Conservation (phyloP, 371 early-diverging fungal genomes). For the Rhizopus arrhizus region DNA sequence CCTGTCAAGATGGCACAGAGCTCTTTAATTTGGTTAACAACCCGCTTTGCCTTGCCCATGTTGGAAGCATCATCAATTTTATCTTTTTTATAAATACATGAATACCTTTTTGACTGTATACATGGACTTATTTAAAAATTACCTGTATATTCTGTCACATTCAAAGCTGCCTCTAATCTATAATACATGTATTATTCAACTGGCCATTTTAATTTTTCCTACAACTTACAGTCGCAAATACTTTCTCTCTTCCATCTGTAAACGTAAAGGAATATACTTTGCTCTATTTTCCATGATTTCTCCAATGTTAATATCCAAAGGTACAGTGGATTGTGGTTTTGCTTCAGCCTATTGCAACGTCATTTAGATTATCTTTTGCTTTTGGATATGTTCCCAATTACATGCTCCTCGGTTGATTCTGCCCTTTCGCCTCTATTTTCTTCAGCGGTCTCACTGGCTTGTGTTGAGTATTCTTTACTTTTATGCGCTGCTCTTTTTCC, state of each 20-base stretch:
- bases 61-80: constrained; percentile 89
- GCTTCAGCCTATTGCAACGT: constrained; percentile 9
- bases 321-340: constrained; percentile 24
- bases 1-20: constrained; percentile 93
- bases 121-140: background rate
- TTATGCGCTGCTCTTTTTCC: constrained; percentile 75
- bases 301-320: constrained; percentile 50
- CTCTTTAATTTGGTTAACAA: constrained; percentile 92
- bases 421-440: constrained; percentile 6
- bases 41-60: constrained; percentile 84
- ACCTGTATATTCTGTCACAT: constrained; percentile 77
- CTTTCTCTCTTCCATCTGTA: constrained; percentile 87
- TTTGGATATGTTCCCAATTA: background rate
- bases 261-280: constrained; percentile 91
- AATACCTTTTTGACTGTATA: background rate
- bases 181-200: background rate
- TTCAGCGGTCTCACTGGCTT: constrained; percentile 1
- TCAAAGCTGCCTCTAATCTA: constrained; percentile 86
- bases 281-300: constrained; percentile 78
- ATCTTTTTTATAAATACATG: constrained; percentile 71
- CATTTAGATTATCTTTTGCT: background rate
- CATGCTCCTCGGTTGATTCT: constrained; percentile 5
- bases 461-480: constrained; percentile 31
- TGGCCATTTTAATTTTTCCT: background rate
- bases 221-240: constrained; percentile 73